Conservation (phyloP, 2,329 filamentous ascomycete species). For the Aspergillus sp. region DNA sequence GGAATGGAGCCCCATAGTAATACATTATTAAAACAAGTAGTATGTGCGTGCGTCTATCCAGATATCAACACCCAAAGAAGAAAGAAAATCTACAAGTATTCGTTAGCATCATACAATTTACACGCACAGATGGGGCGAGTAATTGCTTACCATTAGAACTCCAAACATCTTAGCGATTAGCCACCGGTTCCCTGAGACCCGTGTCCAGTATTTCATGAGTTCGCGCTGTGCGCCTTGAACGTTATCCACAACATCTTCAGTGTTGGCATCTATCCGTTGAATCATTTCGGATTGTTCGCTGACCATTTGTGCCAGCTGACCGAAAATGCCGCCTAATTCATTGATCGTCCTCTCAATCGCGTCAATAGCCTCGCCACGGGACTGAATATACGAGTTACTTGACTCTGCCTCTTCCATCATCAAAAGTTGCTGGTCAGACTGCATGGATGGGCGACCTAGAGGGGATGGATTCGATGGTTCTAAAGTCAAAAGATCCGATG, state of each 20-base stretch:
- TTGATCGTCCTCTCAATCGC: slow-evolving; percentile 94
- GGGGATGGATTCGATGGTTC: slow-evolving; percentile 63
- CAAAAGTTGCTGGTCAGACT: slow-evolving; percentile 82
- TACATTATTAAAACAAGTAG: slow-evolving; percentile 29
- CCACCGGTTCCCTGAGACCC: slow-evolving; percentile 94
- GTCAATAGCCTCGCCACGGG: slow-evolving; percentile 92
- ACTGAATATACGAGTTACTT: slow-evolving; percentile 85
- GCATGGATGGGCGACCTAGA: slow-evolving; percentile 48
- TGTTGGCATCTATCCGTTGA: slow-evolving; percentile 94
- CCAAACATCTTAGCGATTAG: slow-evolving; percentile 79
- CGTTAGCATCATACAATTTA: neutral
- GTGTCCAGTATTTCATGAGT: slow-evolving; percentile 93
- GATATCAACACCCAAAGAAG: slow-evolving; percentile 70
- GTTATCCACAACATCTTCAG: slow-evolving; percentile 96
- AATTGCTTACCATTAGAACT: slow-evolving; percentile 69
- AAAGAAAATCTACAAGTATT: slow-evolving; percentile 66
- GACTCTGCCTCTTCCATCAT: slow-evolving; percentile 91
- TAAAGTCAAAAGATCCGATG: slow-evolving; percentile 73
- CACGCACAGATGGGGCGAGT: neutral
- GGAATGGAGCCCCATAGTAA: slow-evolving; percentile 28
- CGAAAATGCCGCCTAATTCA: slow-evolving; percentile 89
- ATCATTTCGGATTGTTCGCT: slow-evolving; percentile 98
- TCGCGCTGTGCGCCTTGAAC: slow-evolving; percentile 96
- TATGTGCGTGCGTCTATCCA: slow-evolving; percentile 28
- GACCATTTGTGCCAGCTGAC: slow-evolving; percentile 94